phyloP scores from a whole-genome alignment of 148 eudicot genomes.

The Rhododendron simsii region DNA sequence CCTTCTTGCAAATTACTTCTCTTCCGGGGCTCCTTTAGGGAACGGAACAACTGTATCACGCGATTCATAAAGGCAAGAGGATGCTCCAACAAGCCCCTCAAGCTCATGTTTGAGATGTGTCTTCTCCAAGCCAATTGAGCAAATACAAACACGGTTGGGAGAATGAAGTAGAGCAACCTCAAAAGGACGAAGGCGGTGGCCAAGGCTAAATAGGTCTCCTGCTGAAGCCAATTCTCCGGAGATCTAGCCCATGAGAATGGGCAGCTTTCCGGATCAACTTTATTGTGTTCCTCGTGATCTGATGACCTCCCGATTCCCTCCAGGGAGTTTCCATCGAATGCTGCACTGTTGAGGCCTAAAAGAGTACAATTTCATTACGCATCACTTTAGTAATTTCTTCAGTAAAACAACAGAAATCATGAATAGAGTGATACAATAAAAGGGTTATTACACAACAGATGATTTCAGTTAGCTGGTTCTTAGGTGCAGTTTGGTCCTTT shows the following conservation, averaged over 20 bases:
- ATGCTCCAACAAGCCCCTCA: conserved; percentile 67
- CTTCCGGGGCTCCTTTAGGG: conserved; percentile 58
- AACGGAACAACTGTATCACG: conserved; percentile 48
- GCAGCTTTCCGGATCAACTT: conserved; percentile 47
- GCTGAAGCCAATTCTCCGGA: conserved; percentile 67
- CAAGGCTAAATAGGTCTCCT: conserved; percentile 78
- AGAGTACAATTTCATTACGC: neutral
- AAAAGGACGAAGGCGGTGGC: conserved; percentile 76
- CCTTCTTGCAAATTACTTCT: conserved; percentile 84
- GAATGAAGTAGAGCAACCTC: conserved; percentile 44
- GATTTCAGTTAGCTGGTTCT: neutral
- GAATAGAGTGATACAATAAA: neutral
- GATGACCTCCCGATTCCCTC: conserved; percentile 37
- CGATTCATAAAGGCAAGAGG: conserved; percentile 53
- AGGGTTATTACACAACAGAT: neutral
- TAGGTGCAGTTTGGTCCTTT: neutral
- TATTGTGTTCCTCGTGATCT: conserved; percentile 24
- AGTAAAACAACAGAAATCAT: neutral
- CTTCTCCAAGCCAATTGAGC: conserved; percentile 57
- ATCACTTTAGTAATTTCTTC: neutral
- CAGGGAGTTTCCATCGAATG: conserved; percentile 35
- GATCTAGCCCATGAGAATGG: conserved; percentile 95
- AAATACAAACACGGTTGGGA: conserved; percentile 39
- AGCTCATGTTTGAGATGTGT: conserved; percentile 36
- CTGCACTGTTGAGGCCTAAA: conserved; percentile 50